A percentile compares a stretch with the other conserved stretches of the same genome.
These are phyloP conservation scores for Globisporangium ultimum DNA, from an alignment of 352 stramenopile species.

Conservation along the genomic window DNA sequence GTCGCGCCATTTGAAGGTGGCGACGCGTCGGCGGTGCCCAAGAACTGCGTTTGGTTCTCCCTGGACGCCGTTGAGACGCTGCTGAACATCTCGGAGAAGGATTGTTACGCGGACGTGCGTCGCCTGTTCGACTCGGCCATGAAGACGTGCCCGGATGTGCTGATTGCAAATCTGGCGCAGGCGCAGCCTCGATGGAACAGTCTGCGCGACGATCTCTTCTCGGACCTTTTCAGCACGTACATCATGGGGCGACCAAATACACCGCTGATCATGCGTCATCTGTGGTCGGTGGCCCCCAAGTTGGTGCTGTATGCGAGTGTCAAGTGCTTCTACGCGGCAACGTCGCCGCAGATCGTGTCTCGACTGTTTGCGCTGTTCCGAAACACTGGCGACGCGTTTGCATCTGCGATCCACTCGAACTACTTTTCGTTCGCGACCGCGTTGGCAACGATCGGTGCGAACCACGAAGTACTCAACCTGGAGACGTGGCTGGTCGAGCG, in stretches of 20 bases:
- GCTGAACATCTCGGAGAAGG: conserved; percentile 73
- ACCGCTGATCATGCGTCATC: conserved; percentile 84
- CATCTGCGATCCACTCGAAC: conserved; percentile 82
- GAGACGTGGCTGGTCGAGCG: conserved; percentile 84
- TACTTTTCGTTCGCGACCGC: conserved; percentile 87
- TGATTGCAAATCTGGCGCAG: conserved; percentile 85
- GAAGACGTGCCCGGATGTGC: conserved; percentile 80
- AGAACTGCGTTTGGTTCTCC: conserved; percentile 88
- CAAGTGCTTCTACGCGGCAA: conserved; percentile 83
- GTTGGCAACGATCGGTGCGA: conserved; percentile 79
- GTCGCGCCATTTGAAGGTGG: conserved; percentile 82
- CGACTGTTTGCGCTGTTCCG: conserved; percentile 81
- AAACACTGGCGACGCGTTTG: conserved; percentile 81
- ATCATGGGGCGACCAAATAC: conserved; percentile 84
- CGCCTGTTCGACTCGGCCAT: conserved; percentile 77
- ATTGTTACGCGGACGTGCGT: conserved; percentile 80
- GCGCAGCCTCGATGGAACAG: conserved; percentile 76
- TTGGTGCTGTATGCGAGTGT: conserved; percentile 86
- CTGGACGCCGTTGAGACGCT: conserved; percentile 81
- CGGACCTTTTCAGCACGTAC: conserved; percentile 84
- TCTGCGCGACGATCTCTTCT: conserved; percentile 82
- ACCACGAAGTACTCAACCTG: conserved; percentile 82
- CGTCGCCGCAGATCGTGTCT: conserved; percentile 75
- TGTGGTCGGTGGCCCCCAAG: conserved; percentile 84
- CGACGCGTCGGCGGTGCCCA: conserved; percentile 77